A percentile compares a stretch with the other conserved stretches of the same genome.
phyloP scores from a whole-genome alignment of 108 stramenopile genomes.

The Cyclostephanos invisitatus region DNA sequence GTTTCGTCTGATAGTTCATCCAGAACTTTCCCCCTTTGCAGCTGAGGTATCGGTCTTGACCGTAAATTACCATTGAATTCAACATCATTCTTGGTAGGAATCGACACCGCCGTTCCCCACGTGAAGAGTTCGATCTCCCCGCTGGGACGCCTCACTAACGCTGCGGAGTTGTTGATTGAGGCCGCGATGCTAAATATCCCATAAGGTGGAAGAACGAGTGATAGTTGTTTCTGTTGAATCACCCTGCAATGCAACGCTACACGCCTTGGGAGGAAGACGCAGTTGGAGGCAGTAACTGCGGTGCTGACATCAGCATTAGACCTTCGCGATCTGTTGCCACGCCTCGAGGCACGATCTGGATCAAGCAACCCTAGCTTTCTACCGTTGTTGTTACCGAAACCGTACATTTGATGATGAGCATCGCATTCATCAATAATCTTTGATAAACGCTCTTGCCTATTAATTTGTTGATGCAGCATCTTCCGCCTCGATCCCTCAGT shows the following conservation, averaged over 20 bases:
- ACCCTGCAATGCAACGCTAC: slow-evolving; percentile 79
- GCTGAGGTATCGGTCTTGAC: slow-evolving; percentile 36
- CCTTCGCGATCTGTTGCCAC: slow-evolving; percentile 4
- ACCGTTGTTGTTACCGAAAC: slow-evolving; percentile 76
- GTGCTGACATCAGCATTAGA: slow-evolving; percentile 23
- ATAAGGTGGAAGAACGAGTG: slow-evolving; percentile 49
- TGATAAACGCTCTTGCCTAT: not conserved
- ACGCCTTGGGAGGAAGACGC: slow-evolving; percentile 69
- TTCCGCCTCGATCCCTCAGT: slow-evolving; percentile 59
- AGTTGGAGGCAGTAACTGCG: not conserved
- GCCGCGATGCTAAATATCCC: slow-evolving; percentile 84
- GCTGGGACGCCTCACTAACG: slow-evolving; percentile 70
- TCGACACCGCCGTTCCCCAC: slow-evolving; percentile 69
- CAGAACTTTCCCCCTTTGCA: slow-evolving; percentile 57
- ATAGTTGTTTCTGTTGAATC: slow-evolving; percentile 27
- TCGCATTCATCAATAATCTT: slow-evolving; percentile 17
- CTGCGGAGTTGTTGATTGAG: slow-evolving; percentile 74
- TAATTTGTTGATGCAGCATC: slow-evolving; percentile 17
- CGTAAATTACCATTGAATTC: slow-evolving; percentile 5
- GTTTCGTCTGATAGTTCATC: slow-evolving; percentile 1
- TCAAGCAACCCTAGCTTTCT: slow-evolving; percentile 79
- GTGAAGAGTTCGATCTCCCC: slow-evolving; percentile 77
- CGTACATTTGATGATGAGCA: slow-evolving; percentile 83
- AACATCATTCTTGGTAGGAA: slow-evolving; percentile 27
- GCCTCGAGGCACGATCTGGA: slow-evolving; percentile 15